These are phyloP conservation scores for Termitomyces sp. DNA, from an alignment of 768 basidiomycete genomes.

Conservation along the genomic window DNA sequence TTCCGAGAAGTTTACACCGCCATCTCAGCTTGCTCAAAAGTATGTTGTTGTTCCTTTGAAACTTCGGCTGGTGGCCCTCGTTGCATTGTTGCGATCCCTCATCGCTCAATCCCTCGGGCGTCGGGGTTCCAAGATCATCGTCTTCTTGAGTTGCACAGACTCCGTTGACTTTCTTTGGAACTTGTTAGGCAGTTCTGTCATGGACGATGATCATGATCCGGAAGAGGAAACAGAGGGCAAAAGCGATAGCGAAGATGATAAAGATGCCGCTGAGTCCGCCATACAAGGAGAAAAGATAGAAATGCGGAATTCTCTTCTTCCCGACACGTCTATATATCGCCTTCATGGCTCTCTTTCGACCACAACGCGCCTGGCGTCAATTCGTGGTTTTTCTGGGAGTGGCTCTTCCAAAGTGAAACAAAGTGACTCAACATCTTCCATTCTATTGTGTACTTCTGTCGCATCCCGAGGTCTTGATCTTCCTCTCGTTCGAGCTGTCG, in stretches of 20 bases:
- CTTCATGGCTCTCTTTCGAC: conserved; percentile 92
- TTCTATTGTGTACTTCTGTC: conserved; percentile 93
- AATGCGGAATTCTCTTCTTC: conserved; percentile 69
- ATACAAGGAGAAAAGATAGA: conserved; percentile 40
- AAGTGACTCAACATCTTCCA: conserved; percentile 34
- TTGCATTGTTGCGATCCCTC: conserved; percentile 81
- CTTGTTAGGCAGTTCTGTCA: conserved; percentile 64
- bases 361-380: conserved; percentile 68
- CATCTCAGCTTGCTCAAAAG: conserved; percentile 89
- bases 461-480: conserved; percentile 98
- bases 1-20: conserved; percentile 78
- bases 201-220: conserved; percentile 39
- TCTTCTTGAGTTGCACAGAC: conserved; percentile 96
- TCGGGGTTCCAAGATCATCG: conserved; percentile 72
- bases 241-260: conserved; percentile 21
- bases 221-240: conserved; percentile 16
- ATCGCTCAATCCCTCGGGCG: conserved; percentile 52
- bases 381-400: conserved; percentile 71
- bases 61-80: conserved; percentile 85
- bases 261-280: conserved; percentile 14
- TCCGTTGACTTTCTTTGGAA: conserved; percentile 98
- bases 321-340: conserved; percentile 76
- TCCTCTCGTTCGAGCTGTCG: conserved; percentile 86
- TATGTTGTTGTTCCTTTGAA: conserved; percentile 89
- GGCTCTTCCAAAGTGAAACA: conserved; percentile 21